These are phyloP conservation scores for Narthecium ossifragum DNA, from an alignment of 106 monocot genomes.

Conservation along the genomic window DNA sequence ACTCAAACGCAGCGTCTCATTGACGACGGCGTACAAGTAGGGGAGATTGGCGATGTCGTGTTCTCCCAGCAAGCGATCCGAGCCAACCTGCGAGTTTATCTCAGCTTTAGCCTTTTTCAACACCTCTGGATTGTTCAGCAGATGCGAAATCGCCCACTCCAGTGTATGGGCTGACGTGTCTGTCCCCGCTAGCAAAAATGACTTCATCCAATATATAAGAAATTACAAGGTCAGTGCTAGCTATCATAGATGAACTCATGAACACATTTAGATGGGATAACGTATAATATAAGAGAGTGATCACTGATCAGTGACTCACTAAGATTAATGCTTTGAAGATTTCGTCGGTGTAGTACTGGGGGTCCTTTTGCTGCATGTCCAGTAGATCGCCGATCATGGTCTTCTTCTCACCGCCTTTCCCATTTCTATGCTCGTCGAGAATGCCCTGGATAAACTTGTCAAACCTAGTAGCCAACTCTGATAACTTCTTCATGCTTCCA, in stretches of 20 bases:
- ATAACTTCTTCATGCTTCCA: conserved; percentile 19
- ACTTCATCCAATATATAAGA: no score
- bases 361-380: no score
- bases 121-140: conserved; percentile 4
- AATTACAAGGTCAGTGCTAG: no score
- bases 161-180: background rate
- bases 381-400: no score
- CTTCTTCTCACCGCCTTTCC: no score
- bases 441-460: no score
- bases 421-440: no score
- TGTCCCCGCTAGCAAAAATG: background rate
- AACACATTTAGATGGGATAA: no score
- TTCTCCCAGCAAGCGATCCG: background rate
- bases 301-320: no score
- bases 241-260: no score
- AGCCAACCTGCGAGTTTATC: background rate
- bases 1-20: conserved; percentile 6
- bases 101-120: background rate
- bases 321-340: conserved; percentile 27
- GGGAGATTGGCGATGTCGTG: conserved; percentile 5
- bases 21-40: conserved; percentile 1
- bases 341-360: no score
- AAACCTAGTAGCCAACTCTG: conserved; percentile 5
- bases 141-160: background rate
- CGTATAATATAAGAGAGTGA: no score